Conservation (phyloP, 257 asterid genomes). For the Capsicum chinense region DNA sequence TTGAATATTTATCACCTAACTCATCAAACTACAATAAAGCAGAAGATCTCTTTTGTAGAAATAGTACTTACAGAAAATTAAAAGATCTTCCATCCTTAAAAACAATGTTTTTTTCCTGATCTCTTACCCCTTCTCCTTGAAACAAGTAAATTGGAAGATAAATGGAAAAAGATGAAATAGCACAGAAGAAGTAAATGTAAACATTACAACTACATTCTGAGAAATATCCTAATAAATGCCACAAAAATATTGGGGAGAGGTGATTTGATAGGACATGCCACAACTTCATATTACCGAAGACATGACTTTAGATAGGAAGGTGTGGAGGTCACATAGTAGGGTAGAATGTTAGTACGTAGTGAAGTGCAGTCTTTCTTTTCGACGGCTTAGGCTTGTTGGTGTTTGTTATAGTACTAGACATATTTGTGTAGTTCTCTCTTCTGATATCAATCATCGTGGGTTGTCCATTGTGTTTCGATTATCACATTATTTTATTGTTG, state of each 20-base stretch:
- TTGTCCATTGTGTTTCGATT: too few species aligned
- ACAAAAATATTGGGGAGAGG: background rate
- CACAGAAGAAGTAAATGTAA: constrained; percentile 17
- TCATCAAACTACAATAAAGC: background rate
- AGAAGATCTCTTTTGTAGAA: background rate
- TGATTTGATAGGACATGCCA: too few species aligned
- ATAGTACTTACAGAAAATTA: background rate
- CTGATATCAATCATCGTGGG: too few species aligned
- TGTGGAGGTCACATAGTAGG: too few species aligned
- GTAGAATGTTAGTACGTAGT: too few species aligned
- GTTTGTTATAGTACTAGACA: too few species aligned
- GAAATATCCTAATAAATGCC: background rate
- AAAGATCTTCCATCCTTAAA: background rate
- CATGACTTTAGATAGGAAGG: too few species aligned
- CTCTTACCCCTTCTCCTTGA: constrained; percentile 6
- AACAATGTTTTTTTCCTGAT: background rate
- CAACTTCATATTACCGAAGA: too few species aligned
- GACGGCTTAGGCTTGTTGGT: too few species aligned
- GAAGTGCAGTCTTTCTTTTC: too few species aligned
- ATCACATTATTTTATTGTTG: too few species aligned
- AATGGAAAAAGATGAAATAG: background rate
- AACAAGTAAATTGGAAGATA: background rate
- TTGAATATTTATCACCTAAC: background rate
- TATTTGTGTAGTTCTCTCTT: too few species aligned
- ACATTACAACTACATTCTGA: background rate